A percentile compares a stretch with the other conserved stretches of the same genome.
phyloP scores from a whole-genome alignment of 1,284 basidiomycete genomes.

The Puccinia novopanici region DNA sequence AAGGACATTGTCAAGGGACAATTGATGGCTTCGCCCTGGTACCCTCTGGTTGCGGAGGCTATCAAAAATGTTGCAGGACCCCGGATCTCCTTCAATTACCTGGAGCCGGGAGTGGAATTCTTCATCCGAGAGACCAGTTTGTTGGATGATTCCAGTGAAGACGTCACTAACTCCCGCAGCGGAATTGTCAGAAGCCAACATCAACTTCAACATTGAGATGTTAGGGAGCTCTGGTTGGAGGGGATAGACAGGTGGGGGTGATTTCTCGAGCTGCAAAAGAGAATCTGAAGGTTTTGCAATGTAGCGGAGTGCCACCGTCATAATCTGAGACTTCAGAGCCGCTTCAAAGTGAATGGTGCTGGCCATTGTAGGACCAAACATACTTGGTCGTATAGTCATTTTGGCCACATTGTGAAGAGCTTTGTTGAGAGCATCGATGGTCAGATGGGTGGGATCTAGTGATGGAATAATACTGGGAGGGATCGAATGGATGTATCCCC shows the following conservation, averaged over 20 bases:
- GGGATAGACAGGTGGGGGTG: neutral
- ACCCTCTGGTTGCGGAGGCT: neutral
- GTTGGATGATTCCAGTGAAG: neutral
- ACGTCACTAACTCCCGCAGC: neutral
- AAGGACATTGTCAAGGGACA: neutral
- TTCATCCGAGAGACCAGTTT: neutral
- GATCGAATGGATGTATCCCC: neutral
- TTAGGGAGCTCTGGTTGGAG: neutral
- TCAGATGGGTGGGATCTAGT: neutral
- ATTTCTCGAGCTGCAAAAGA: too few species aligned
- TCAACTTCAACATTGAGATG: slow-evolving; percentile 13
- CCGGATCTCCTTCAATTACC: neutral
- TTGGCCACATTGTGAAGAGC: neutral
- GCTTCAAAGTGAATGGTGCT: neutral
- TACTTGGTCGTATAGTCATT: neutral
- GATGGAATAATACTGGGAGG: neutral
- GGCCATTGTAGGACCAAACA: neutral
- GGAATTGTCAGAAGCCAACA: slow-evolving; percentile 4
- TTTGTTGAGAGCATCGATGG: neutral
- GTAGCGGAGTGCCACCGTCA: neutral
- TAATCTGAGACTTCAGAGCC: slow-evolving; percentile 11
- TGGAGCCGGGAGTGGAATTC: neutral
- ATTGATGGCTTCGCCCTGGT: neutral
- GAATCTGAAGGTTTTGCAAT: neutral
- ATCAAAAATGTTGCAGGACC: neutral